phyloP scores from a whole-genome alignment of 352 stramenopile species.

The Phytophthora megakarya region DNA sequence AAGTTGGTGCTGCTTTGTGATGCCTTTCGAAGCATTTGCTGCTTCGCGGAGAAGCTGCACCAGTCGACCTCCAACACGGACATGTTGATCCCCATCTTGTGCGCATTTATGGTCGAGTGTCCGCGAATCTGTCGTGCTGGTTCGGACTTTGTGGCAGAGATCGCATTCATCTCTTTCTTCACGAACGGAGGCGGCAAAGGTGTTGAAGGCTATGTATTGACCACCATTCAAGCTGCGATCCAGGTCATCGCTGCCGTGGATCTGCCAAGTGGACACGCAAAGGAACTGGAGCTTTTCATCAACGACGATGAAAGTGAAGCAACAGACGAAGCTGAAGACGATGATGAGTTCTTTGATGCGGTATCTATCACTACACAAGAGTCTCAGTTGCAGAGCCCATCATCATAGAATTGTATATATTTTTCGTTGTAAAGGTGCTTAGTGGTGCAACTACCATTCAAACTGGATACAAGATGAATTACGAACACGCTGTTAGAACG shows the following conservation, averaged over 20 bases:
- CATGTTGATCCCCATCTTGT: conserved; percentile 58
- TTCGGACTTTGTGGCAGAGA: conserved; percentile 66
- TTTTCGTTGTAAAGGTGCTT: conserved; percentile 3
- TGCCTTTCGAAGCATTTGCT: conserved; percentile 67
- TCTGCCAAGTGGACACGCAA: conserved; percentile 49
- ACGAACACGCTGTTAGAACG: not conserved
- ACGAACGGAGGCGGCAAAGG: conserved; percentile 76
- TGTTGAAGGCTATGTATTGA: conserved; percentile 79
- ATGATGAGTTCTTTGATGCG: conserved; percentile 65
- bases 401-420: conserved; percentile 26
- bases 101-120: conserved; percentile 47
- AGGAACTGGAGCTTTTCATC: conserved; percentile 62
- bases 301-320: conserved; percentile 39
- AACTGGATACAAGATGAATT: conserved; percentile 29
- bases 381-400: conserved; percentile 11
- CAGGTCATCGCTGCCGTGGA: conserved; percentile 75
- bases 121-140: conserved; percentile 26
- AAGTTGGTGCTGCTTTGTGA: conserved; percentile 71
- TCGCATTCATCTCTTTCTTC: conserved; percentile 81
- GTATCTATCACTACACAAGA: conserved; percentile 25
- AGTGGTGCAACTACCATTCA: conserved; percentile 12
- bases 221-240: conserved; percentile 72
- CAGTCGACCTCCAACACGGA: conserved; percentile 68
- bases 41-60: conserved; percentile 67
- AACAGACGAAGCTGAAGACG: conserved; percentile 33